A percentile compares a stretch with the other conserved stretches of the same genome.
Conservation (phyloP, 2,329 filamentous ascomycete species). For the Colletotrichum filicis region DNA sequence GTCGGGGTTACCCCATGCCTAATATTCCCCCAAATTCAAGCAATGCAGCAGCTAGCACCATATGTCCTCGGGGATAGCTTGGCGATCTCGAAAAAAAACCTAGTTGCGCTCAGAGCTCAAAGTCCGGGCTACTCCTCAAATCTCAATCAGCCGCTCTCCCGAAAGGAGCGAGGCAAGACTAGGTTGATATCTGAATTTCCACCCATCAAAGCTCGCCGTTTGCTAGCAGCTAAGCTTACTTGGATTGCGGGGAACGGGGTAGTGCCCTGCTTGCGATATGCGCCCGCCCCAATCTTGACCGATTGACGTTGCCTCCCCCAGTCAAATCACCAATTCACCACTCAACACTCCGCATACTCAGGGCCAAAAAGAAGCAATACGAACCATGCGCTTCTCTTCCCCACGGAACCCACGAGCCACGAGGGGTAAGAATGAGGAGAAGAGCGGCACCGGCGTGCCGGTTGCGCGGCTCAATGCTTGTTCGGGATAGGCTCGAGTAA, state of each 20-base stretch:
- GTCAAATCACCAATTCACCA: too few relatives aligned
- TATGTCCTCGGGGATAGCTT: constrained; percentile 5
- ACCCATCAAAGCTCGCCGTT: constrained; percentile 19
- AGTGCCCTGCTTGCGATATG: constrained; percentile 9
- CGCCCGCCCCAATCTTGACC: neutral
- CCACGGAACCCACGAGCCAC: neutral
- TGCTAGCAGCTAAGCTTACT: neutral
- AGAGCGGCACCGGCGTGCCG: constrained; percentile 12
- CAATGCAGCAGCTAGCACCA: neutral
- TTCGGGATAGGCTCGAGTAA: constrained; percentile 1
- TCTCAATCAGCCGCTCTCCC: constrained; percentile 22
- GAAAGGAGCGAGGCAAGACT: neutral
- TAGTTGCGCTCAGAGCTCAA: neutral
- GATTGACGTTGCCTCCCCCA: neutral
- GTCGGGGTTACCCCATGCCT: neutral
- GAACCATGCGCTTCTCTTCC: neutral
- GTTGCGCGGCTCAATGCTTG: constrained; percentile 6
- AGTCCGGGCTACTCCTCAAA: neutral
- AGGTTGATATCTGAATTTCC: constrained; percentile 4
- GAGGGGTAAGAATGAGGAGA: constrained; percentile 14
- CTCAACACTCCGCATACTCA: neutral
- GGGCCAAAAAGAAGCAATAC: neutral
- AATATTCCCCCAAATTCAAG: neutral
- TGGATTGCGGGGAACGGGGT: constrained; percentile 15
- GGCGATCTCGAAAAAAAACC: constrained; percentile 14